Evolutionary conservation across 495 filamentous ascomycete genomes (phyloP).

Genomic region (Tuber indicum): DNA sequence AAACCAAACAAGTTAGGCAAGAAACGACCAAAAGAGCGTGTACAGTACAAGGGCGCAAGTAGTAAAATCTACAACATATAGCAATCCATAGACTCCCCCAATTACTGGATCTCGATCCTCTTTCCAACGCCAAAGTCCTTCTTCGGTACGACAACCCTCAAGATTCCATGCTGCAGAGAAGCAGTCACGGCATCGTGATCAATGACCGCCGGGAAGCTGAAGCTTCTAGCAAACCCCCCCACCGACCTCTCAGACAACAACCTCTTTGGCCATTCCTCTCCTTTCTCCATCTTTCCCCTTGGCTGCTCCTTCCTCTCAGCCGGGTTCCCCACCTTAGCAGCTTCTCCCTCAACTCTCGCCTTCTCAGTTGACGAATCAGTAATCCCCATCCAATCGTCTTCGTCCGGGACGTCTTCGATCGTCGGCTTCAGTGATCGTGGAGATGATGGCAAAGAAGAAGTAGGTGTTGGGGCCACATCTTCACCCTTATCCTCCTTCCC

Average conservation of each 20-base stretch:
- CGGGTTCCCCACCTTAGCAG: constrained; percentile 32
- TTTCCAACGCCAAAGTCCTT: constrained; percentile 48
- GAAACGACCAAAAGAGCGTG: constrained; percentile 1
- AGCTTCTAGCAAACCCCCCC: constrained; percentile 73
- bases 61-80: neutral
- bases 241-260: constrained; percentile 74
- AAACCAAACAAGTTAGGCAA: neutral
- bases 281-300: constrained; percentile 43
- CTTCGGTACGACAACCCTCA: constrained; percentile 74
- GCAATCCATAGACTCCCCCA: neutral
- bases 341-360: constrained; percentile 37
- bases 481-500: constrained; percentile 15
- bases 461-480: neutral
- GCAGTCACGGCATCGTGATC: constrained; percentile 79
- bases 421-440: constrained; percentile 42
- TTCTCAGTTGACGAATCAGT: constrained; percentile 35
- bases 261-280: constrained; percentile 46
- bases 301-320: constrained; percentile 41
- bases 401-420: constrained; percentile 40
- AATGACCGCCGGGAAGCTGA: constrained; percentile 68
- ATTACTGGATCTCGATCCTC: constrained; percentile 57
- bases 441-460: constrained; percentile 16
- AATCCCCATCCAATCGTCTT: constrained; percentile 41
- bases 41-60: neutral
- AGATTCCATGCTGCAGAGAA: constrained; percentile 65